A percentile compares a stretch with the other conserved stretches of the same genome.
These are phyloP conservation scores for Nigrospora sphaerica DNA, from an alignment of 2,329 filamentous ascomycete species.

Conservation along the genomic window DNA sequence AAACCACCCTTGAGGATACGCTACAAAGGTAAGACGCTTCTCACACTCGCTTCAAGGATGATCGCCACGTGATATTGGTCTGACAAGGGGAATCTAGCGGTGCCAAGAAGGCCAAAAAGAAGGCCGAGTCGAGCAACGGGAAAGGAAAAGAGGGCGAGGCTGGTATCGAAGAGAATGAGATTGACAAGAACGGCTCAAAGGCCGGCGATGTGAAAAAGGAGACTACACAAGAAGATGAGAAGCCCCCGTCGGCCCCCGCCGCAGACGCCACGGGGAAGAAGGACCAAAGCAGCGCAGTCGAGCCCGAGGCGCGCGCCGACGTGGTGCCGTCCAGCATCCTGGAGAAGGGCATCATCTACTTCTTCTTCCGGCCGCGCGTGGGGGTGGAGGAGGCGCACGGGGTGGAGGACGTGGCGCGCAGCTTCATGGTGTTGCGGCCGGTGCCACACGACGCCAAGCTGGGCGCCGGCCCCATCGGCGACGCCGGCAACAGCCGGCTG, in stretches of 20 bases:
- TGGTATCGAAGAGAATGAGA: too few species aligned
- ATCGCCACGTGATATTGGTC: too few species aligned
- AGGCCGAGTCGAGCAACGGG: too few species aligned
- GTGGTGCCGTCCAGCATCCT: conserved; percentile 49
- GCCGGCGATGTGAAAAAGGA: too few species aligned
- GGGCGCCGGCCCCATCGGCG: conserved; percentile 38
- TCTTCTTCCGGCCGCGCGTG: conserved; percentile 78
- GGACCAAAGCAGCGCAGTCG: conserved; percentile 14
- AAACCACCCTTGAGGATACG: conserved; percentile 46
- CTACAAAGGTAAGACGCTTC: conserved; percentile 21
- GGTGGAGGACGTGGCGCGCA: conserved; percentile 68
- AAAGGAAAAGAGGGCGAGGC: too few species aligned
- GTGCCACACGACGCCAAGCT: conserved; percentile 64
- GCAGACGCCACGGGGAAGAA: conserved; percentile 10
- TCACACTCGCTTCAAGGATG: not conserved
- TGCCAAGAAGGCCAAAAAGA: too few species aligned
- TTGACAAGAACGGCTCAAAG: too few species aligned
- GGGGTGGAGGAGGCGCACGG: conserved; percentile 62
- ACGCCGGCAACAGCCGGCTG: conserved; percentile 58
- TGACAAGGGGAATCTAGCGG: too few species aligned
- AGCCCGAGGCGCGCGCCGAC: conserved; percentile 24
- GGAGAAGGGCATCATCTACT: conserved; percentile 87
- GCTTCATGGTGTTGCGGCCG: conserved; percentile 72
- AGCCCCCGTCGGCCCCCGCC: too few species aligned
- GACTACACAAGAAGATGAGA: too few species aligned